Percentiles rank a stretch among this genome's conserved stretches.
Evolutionary conservation across 495 filamentous ascomycete genomes (phyloP).

Genomic region (Penicillium macrosclerotiorum): DNA sequence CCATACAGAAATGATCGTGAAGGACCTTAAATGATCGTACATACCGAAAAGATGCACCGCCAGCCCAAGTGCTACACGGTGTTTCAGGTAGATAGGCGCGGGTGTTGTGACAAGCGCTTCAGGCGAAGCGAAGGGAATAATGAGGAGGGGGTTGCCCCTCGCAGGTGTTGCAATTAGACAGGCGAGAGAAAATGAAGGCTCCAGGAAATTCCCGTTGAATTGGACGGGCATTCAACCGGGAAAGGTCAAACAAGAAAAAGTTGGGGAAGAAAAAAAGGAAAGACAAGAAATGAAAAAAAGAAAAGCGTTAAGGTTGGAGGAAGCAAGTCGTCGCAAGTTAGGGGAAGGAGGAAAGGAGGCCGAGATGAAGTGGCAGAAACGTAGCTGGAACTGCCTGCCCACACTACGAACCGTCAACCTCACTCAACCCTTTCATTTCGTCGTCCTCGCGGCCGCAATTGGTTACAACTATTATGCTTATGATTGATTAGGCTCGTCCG

Average conservation of each 20-base stretch:
- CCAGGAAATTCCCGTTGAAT: not conserved
- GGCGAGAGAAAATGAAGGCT: not conserved
- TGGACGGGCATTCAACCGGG: not conserved
- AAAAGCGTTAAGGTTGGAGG: not conserved
- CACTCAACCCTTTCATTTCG: too few relatives aligned
- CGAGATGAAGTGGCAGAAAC: conserved; percentile 20
- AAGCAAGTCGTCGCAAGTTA: not conserved
- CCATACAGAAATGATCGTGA: too few relatives aligned
- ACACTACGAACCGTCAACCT: too few relatives aligned
- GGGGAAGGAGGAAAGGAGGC: conserved; percentile 9
- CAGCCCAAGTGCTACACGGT: conserved; percentile 8
- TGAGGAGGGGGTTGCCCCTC: conserved; percentile 25
- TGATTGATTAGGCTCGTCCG: too few relatives aligned
- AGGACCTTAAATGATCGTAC: conserved; percentile 10
- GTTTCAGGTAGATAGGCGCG: conserved; percentile 32
- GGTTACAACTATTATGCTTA: too few relatives aligned
- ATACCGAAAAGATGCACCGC: conserved; percentile 6
- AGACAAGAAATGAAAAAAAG: conserved; percentile 2
- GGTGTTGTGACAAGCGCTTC: conserved; percentile 25
- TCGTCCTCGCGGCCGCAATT: too few relatives aligned
- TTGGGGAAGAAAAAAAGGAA: not conserved
- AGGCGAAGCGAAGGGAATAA: conserved; percentile 15
- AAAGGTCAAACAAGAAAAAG: not conserved
- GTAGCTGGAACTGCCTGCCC: not conserved
- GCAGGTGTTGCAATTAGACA: conserved; percentile 11